Conservation (phyloP, 2,329 filamentous ascomycete genomes). For the Stachybotrys elegans region DNA sequence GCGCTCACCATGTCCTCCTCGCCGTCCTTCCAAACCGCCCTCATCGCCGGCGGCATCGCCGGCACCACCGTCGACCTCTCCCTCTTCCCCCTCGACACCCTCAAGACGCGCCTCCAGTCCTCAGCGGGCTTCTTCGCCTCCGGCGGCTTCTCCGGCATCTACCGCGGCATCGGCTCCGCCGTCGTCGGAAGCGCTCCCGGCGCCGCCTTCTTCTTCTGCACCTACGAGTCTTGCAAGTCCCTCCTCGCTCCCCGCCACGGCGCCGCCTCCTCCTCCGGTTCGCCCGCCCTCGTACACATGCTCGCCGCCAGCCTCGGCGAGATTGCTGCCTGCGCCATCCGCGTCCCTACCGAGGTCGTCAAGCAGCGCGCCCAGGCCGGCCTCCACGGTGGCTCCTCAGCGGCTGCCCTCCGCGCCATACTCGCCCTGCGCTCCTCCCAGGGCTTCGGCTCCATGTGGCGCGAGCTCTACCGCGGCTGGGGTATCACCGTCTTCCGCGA, state of each 20-base stretch:
- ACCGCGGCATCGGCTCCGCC: constrained; percentile 85
- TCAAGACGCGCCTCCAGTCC: constrained; percentile 96
- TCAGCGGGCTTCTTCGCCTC: constrained; percentile 69
- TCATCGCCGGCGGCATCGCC: constrained; percentile 80
- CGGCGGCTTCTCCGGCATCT: constrained; percentile 87
- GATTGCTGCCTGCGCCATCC: constrained; percentile 83
- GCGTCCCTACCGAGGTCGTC: constrained; percentile 93
- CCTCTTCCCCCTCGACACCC: constrained; percentile 95
- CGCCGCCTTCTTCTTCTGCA: constrained; percentile 95
- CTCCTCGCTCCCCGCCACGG: constrained; percentile 36
- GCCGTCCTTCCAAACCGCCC: constrained; percentile 53
- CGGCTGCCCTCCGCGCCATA: constrained; percentile 66
- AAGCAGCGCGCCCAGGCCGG: constrained; percentile 94
- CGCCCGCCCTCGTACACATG: constrained; percentile 62
- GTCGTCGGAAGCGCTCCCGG: constrained; percentile 89
- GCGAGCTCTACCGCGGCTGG: constrained; percentile 88
- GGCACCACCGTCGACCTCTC: constrained; percentile 95
- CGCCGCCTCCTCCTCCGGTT: constrained; percentile 15
- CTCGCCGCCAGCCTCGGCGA: constrained; percentile 81
- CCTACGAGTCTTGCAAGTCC: constrained; percentile 74
- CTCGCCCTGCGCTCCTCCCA: constrained; percentile 39
- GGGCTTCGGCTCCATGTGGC: constrained; percentile 58
- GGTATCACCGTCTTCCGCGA: constrained; percentile 90
- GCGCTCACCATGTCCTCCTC: constrained; percentile 10
- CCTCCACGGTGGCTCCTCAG: constrained; percentile 67